Percentiles rank a stretch among this genome's conserved stretches.
phyloP scores from a whole-genome alignment of 768 basidiomycete species.

The Roridomyces roridus region DNA sequence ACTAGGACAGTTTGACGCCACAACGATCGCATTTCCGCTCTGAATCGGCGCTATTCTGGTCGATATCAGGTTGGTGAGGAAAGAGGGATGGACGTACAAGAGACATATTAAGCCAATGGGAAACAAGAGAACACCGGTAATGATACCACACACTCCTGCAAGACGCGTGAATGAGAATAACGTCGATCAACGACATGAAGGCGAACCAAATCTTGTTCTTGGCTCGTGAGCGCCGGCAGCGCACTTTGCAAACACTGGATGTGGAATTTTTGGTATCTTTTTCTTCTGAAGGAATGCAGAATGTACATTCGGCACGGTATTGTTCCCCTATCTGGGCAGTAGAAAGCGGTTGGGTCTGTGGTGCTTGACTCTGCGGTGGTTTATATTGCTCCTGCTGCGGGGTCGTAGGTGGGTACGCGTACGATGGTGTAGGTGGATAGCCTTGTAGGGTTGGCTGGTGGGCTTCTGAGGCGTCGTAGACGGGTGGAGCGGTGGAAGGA shows the following conservation, averaged over 20 bases:
- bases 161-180: neutral
- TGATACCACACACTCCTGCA: constrained; percentile 22
- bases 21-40: constrained; percentile 39
- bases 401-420: neutral
- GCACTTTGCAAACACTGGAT: constrained; percentile 31
- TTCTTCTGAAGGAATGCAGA: no score
- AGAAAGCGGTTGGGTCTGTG: constrained; percentile 7
- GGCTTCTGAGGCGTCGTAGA: neutral
- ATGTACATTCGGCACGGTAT: constrained; percentile 32
- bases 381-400: constrained; percentile 9
- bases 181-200: neutral
- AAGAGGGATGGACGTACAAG: constrained; percentile 31
- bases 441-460: constrained; percentile 2
- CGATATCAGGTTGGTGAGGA: constrained; percentile 24
- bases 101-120: constrained; percentile 36
- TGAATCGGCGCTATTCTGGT: constrained; percentile 32
- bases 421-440: neutral
- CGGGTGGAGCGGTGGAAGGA: constrained; percentile 6
- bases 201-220: constrained; percentile 30
- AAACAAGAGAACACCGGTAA: constrained; percentile 31
- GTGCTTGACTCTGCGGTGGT: neutral
- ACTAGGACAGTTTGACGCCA: constrained; percentile 32
- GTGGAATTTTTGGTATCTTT: no score
- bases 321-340: constrained; percentile 30
- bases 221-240: constrained; percentile 31